Conservation (phyloP, 345 rosid species). For the Litchi chinensis region DNA sequence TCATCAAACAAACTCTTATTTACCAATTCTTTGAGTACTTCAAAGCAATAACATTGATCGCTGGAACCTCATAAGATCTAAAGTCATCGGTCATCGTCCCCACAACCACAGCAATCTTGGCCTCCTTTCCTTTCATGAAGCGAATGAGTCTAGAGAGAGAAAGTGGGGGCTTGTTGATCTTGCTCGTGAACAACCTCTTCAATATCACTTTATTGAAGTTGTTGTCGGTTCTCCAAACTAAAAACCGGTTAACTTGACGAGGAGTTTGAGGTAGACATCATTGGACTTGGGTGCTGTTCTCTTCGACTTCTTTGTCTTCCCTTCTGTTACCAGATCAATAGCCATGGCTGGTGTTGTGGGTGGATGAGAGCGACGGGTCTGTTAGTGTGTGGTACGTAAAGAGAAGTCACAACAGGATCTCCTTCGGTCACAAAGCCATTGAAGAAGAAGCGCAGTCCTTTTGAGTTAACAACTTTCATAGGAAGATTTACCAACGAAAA, state of each 20-base stretch:
- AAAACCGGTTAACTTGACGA: conserved; percentile 90
- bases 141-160: conserved; percentile 76
- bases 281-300: conserved; percentile 51
- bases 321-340: conserved; percentile 89
- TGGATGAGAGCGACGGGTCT: conserved; percentile 13
- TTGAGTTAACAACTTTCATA: no score
- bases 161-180: conserved; percentile 83
- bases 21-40: conserved; percentile 26
- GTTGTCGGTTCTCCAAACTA: conserved; percentile 87
- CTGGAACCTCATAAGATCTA: conserved; percentile 82
- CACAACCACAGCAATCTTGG: conserved; percentile 79
- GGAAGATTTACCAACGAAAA: no score
- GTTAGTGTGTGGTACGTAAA: neutral
- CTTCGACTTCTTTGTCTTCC: conserved; percentile 90
- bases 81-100: conserved; percentile 91
- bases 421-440: no score
- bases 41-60: conserved; percentile 80
- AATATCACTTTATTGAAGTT: conserved; percentile 88
- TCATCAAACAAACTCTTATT: no score
- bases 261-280: conserved; percentile 29
- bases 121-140: conserved; percentile 78
- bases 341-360: conserved; percentile 43
- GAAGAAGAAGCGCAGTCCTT: no score
- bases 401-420: neutral
- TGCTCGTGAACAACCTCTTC: conserved; percentile 97